Percentiles rank a stretch among this genome's conserved stretches.
These are phyloP conservation scores for Cercospora janseana DNA, from an alignment of 2,329 filamentous ascomycete genomes.

Conservation along the genomic window DNA sequence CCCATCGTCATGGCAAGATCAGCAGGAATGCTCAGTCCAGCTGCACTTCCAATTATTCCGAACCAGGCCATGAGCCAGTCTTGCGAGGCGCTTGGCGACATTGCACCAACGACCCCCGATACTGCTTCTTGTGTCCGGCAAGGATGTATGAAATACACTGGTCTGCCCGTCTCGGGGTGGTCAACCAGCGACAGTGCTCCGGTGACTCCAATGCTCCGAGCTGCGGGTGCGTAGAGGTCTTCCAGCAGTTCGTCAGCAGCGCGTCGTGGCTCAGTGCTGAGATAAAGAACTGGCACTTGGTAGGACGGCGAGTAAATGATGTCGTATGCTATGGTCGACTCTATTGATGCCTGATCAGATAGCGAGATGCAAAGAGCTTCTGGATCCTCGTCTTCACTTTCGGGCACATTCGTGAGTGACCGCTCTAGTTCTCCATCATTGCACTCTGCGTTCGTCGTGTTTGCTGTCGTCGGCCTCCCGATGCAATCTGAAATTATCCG, in stretches of 20 bases:
- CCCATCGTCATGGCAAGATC: constrained; percentile 20
- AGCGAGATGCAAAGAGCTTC: background rate
- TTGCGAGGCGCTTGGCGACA: constrained; percentile 43
- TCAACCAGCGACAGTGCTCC: constrained; percentile 50
- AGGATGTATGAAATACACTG: constrained; percentile 88
- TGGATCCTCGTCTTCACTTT: constrained; percentile 1
- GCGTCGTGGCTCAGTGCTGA: constrained; percentile 36
- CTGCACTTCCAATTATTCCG: constrained; percentile 76
- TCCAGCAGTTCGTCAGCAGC: constrained; percentile 42
- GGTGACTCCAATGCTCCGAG: constrained; percentile 39
- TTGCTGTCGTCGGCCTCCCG: background rate
- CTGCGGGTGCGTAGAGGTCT: constrained; percentile 33
- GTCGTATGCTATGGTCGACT: constrained; percentile 37
- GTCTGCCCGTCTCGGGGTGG: constrained; percentile 75
- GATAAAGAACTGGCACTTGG: constrained; percentile 47
- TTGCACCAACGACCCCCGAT: constrained; percentile 47
- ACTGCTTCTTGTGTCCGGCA: constrained; percentile 85
- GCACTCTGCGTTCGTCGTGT: background rate
- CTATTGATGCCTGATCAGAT: background rate
- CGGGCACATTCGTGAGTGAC: background rate
- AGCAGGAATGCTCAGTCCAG: constrained; percentile 60
- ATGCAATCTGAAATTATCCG: background rate
- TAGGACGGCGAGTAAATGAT: constrained; percentile 47
- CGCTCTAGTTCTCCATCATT: too few species aligned
- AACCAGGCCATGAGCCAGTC: constrained; percentile 86